Percentiles rank a stretch among this genome's conserved stretches.
Conservation (phyloP, 345 rosid species). For the Eucalyptus curtisii region DNA sequence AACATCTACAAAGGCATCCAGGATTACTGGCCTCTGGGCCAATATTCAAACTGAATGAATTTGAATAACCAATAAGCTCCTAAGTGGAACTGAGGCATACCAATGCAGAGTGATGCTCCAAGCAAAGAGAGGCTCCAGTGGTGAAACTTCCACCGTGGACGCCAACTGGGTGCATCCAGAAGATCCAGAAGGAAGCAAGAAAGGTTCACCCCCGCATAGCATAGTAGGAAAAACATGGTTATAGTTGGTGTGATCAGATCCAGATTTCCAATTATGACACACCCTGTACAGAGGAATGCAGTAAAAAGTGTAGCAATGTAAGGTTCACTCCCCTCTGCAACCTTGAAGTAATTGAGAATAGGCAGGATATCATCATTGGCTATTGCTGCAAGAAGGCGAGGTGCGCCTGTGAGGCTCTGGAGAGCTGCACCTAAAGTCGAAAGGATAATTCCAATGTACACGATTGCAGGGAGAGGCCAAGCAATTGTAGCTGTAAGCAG, state of each 20-base stretch:
- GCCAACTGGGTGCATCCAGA: slow-evolving; percentile 99
- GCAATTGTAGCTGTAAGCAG: slow-evolving; percentile 91
- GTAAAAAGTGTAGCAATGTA: slow-evolving; percentile 87
- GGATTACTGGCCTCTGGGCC: background rate
- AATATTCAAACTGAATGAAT: background rate
- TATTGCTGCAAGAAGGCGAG: slow-evolving; percentile 97
- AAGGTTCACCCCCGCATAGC: slow-evolving; percentile 95
- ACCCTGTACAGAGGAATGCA: slow-evolving; percentile 72
- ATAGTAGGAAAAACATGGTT: slow-evolving; percentile 96
- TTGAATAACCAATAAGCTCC: too few species aligned
- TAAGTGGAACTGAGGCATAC: slow-evolving; percentile 22
- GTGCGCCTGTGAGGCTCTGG: slow-evolving; percentile 97
- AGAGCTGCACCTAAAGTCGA: slow-evolving; percentile 99
- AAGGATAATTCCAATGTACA: slow-evolving; percentile 86
- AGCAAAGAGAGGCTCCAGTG: slow-evolving; percentile 97
- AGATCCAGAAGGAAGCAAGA: slow-evolving; percentile 99
- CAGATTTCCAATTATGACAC: slow-evolving; percentile 92
- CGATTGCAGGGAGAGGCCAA: slow-evolving; percentile 85
- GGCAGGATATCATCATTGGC: slow-evolving; percentile 99
- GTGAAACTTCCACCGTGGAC: slow-evolving; percentile 99
- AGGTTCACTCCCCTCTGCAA: slow-evolving; percentile 84
- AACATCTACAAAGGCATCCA: background rate
- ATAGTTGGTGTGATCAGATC: slow-evolving; percentile 96
- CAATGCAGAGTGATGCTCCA: slow-evolving; percentile 83
- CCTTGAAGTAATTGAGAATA: slow-evolving; percentile 90